phyloP scores from a whole-genome alignment of 805 yeast genomes.

The Ogataea siamensis region DNA sequence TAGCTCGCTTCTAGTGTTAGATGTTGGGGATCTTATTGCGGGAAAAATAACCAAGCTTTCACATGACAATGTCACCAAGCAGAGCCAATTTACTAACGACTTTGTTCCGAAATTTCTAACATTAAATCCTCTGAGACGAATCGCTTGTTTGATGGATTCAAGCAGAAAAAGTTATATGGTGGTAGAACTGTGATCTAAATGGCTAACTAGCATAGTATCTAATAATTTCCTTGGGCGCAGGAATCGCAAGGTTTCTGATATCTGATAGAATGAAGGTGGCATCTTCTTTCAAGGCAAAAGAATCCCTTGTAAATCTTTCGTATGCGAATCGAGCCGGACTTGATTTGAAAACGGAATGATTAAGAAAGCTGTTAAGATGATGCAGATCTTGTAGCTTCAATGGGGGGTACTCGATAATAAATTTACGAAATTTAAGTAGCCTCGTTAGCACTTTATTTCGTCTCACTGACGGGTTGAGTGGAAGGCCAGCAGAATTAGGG shows the following conservation, averaged over 20 bases:
- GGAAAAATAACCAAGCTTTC: neutral
- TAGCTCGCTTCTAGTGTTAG: slow-evolving; percentile 4
- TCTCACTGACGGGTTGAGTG: slow-evolving; percentile 19
- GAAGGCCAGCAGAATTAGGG: slow-evolving; percentile 26
- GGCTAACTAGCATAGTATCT: slow-evolving; percentile 10
- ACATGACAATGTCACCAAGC: slow-evolving; percentile 6
- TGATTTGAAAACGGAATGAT: too few relatives aligned
- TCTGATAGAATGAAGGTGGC: slow-evolving; percentile 15
- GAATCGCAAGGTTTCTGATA: slow-evolving; percentile 7
- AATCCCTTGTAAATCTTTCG: slow-evolving; percentile 12
- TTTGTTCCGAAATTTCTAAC: slow-evolving; percentile 36
- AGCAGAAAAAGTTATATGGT: slow-evolving; percentile 40
- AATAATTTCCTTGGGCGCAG: slow-evolving; percentile 12
- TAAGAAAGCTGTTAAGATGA: slow-evolving; percentile 15
- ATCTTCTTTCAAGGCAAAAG: slow-evolving; percentile 18
- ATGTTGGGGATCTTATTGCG: neutral
- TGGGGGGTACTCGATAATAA: slow-evolving; percentile 18
- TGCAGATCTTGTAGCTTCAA: slow-evolving; percentile 18
- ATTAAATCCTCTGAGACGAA: slow-evolving; percentile 30
- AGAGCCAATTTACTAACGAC: slow-evolving; percentile 7
- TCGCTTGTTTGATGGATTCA: slow-evolving; percentile 42
- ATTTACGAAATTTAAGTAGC: slow-evolving; percentile 16
- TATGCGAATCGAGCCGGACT: slow-evolving; percentile 17
- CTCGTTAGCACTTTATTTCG: slow-evolving; percentile 18
- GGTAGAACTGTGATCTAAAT: slow-evolving; percentile 24